These are phyloP conservation scores for Paraphoma sp. DNA, from an alignment of 2,329 filamentous ascomycete genomes.

Conservation along the genomic window DNA sequence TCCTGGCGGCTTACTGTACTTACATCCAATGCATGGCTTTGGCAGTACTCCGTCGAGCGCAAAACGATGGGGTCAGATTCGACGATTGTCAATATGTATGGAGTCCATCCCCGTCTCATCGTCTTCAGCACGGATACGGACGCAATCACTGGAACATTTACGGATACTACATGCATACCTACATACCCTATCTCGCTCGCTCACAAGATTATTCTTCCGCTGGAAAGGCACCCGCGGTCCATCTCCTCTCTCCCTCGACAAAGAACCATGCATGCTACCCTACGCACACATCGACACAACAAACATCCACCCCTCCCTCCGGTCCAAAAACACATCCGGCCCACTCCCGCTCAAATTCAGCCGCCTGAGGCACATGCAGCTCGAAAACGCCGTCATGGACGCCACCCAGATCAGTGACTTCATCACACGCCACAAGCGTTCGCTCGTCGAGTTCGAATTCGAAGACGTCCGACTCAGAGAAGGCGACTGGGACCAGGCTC, in stretches of 20 bases:
- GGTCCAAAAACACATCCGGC: constrained; percentile 34
- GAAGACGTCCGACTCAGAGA: constrained; percentile 74
- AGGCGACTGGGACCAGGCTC: constrained; percentile 81
- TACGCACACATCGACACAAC: constrained; percentile 42
- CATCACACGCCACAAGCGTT: constrained; percentile 69
- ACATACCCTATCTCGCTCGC: constrained; percentile 67
- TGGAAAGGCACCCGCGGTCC: constrained; percentile 78
- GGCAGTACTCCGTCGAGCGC: constrained; percentile 75
- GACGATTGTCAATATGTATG: constrained; percentile 74
- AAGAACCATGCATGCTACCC: constrained; percentile 72
- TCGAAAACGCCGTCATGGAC: constrained; percentile 77
- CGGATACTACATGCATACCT: constrained; percentile 79
- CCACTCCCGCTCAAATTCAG: constrained; percentile 66
- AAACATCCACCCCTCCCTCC: constrained; percentile 40
- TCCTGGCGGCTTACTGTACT: constrained; percentile 75
- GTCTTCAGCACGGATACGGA: constrained; percentile 59
- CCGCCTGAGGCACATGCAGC: constrained; percentile 69
- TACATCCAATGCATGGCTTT: constrained; percentile 76
- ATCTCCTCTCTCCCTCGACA: constrained; percentile 73
- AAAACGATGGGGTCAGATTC: constrained; percentile 79
- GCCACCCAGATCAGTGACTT: constrained; percentile 73
- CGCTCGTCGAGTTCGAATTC: constrained; percentile 80
- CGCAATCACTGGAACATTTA: constrained; percentile 68
- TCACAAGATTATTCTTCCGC: constrained; percentile 76
- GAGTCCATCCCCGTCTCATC: constrained; percentile 70